phyloP scores from a whole-genome alignment of 257 asterid genomes.

The Capsicum chinense region DNA sequence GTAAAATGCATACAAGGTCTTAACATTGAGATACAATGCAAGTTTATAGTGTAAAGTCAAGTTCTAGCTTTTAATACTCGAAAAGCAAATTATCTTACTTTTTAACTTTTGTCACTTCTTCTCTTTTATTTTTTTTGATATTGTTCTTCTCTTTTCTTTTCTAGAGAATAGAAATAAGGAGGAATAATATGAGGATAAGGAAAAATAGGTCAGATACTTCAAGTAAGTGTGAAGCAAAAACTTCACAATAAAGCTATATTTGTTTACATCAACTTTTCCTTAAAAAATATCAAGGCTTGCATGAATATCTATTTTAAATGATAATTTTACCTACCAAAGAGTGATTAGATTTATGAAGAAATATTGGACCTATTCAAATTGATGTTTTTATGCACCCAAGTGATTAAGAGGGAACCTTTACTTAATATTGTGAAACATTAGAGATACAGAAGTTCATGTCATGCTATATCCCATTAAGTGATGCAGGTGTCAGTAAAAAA shows the following conservation, averaged over 20 bases:
- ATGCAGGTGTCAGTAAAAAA: background rate
- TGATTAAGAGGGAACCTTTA: no score
- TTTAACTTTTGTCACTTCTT: background rate
- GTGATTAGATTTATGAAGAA: background rate
- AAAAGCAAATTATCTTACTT: constrained; percentile 5
- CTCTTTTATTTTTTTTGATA: constrained; percentile 8
- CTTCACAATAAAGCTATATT: background rate
- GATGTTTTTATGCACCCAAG: no score
- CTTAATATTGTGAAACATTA: no score
- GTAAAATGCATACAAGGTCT: constrained; percentile 16
- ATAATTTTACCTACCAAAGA: background rate
- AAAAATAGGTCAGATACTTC: background rate
- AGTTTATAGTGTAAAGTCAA: background rate
- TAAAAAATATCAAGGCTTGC: background rate
- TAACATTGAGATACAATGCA: background rate
- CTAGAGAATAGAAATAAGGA: constrained; percentile 16
- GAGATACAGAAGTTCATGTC: no score
- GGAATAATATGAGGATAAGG: background rate
- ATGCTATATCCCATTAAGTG: no score
- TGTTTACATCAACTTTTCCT: background rate
- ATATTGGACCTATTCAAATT: no score
- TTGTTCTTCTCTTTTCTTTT: constrained; percentile 19
- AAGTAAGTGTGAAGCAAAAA: background rate
- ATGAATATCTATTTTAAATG: background rate
- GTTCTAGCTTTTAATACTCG: constrained; percentile 2